Evolutionary conservation across 768 basidiomycete species (phyloP), one percentile per base, ranked within the genome.

Genomic region (Gloeopeniophorella convolvens): DNA sequence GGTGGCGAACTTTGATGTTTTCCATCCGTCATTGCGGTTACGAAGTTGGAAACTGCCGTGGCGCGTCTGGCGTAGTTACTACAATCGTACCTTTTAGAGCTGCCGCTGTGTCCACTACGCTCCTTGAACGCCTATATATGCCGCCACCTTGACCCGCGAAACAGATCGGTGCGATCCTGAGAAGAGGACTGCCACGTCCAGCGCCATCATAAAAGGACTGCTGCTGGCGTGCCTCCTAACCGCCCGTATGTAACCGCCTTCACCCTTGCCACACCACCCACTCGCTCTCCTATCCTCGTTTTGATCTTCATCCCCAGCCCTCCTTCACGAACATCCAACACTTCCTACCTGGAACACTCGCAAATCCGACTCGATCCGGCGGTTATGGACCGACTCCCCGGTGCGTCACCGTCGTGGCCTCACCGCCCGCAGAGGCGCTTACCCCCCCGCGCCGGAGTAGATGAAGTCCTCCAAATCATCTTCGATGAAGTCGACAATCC

Each of bases 11-110:
- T 92, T 92, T 66, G 74, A 91, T 60, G 83, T 73, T 7, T 91
- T 87, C 63, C 68, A 82, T 55, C 70, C 79, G 21, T 68, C 71
- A 58, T 59, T 90, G 60, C 83, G 81, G 67, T 50, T 68, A 60
- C 74, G 79, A 65, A 83, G 85, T 63, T 90, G 90, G 82, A 78
- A 77, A 70, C 67, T 91, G 59, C 78, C 90, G 44, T 87, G 81
- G 81, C 73, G 75, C 61, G 77, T 90, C 30, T 81, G 78, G 78
- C 66, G 72, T 42, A 66, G 72, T 57, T 73, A 75, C 66, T 71
- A 74, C 65, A 71, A 67, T 56, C 64, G 71, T 42, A 58, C 31
- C 21, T 66, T 70, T 52, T 70, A 60, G 64, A 42, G n/a, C 5
- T 34, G 31, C 13, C 23, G 16, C 30, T n/a, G 12, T 33, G 23